Conservation (phyloP, 345 rosid genomes). For the Brassica incana region DNA sequence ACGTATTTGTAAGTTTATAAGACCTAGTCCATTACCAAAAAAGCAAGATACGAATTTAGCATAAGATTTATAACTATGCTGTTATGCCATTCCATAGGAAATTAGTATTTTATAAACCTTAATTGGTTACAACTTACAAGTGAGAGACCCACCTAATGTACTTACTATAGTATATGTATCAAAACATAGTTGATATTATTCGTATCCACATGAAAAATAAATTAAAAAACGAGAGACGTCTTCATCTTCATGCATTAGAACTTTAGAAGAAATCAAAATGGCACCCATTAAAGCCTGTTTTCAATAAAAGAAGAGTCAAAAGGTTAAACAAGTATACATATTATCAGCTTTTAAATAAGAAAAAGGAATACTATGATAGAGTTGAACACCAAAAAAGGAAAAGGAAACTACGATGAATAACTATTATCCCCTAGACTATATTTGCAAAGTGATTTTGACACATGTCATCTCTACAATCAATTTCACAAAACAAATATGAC, state of each 20-base stretch:
- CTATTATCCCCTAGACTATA: too few species aligned
- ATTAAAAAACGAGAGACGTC: conserved; percentile 17
- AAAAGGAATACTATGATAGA: neutral
- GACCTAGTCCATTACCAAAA: conserved; percentile 14
- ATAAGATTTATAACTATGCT: conserved; percentile 13
- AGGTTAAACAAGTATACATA: neutral
- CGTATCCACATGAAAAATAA: conserved; percentile 4
- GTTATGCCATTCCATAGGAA: conserved; percentile 6
- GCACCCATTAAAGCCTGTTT: conserved; percentile 61
- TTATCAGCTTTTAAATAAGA: neutral
- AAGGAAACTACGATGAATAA: too few species aligned
- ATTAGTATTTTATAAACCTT: neutral
- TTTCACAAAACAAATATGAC: too few species aligned
- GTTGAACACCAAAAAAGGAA: too few species aligned
- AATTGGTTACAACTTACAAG: conserved; percentile 31
- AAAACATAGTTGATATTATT: conserved; percentile 32
- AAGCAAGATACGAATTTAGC: conserved; percentile 26
- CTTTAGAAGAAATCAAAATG: conserved; percentile 47
- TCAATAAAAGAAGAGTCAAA: neutral
- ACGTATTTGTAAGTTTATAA: too few species aligned
- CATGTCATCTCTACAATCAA: too few species aligned
- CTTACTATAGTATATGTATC: conserved; percentile 1
- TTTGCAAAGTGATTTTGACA: too few species aligned
- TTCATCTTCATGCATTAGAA: conserved; percentile 26
- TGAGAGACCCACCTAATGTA: conserved; percentile 28